Conservation (phyloP, 495 filamentous ascomycete species). For the Xylaria intraflava region DNA sequence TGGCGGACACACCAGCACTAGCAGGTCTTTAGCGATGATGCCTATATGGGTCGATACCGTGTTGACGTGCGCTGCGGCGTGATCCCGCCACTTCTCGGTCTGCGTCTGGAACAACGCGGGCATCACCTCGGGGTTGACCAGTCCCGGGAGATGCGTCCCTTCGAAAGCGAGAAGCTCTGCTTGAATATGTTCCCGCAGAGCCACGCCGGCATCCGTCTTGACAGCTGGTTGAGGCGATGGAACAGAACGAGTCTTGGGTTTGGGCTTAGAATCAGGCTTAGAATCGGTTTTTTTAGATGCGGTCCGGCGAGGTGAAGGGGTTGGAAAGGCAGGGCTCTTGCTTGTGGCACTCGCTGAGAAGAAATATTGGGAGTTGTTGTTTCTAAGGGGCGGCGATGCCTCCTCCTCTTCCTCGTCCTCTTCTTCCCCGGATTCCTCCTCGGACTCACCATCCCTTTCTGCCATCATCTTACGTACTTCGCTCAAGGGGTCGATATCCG, state of each 20-base stretch:
- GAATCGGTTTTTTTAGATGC: too few species aligned
- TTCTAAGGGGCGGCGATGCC: too few species aligned
- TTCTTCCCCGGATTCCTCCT: too few species aligned
- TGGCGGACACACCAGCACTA: not conserved
- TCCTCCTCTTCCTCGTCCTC: too few species aligned
- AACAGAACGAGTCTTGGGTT: not conserved
- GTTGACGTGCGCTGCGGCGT: constrained; percentile 28
- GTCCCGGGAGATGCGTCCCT: not conserved
- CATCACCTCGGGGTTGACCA: not conserved
- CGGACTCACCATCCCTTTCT: not conserved
- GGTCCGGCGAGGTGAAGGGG: not conserved
- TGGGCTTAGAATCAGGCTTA: too few species aligned
- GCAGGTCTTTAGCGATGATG: not conserved
- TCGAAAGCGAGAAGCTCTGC: not conserved
- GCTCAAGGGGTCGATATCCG: not conserved
- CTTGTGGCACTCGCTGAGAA: not conserved
- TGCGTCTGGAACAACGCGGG: not conserved
- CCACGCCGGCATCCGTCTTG: not conserved
- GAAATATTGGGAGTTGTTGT: not conserved
- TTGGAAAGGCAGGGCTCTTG: not conserved
- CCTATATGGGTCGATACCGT: constrained; percentile 15
- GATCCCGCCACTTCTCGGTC: constrained; percentile 1
- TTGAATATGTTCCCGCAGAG: not conserved
- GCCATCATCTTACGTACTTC: not conserved
- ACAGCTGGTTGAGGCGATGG: not conserved